Percentiles rank a stretch among this genome's conserved stretches.
Evolutionary conservation across 192 early-diverging fungal species (phyloP).

Genomic region (Backusella macrospora): DNA sequence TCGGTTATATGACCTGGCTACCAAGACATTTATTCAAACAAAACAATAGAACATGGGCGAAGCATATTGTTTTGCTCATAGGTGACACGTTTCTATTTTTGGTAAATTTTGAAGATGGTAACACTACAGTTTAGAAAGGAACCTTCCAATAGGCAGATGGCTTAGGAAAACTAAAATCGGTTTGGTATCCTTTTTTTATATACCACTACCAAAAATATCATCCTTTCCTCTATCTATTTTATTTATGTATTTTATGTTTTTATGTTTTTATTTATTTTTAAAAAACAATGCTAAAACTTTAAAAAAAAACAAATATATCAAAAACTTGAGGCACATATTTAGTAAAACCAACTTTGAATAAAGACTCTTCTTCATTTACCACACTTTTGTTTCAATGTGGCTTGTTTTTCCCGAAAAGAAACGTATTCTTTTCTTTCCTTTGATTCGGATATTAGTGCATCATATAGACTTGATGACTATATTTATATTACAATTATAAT

Average conservation of each 20-base stretch:
- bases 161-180: slow-evolving; percentile 6
- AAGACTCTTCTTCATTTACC: too few species aligned
- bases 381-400: too few species aligned
- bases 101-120: neutral
- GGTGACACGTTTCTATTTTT: slow-evolving; percentile 1
- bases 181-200: neutral
- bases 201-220: neutral
- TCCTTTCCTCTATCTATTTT: neutral
- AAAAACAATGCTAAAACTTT: neutral
- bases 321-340: too few species aligned
- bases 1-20: neutral
- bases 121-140: slow-evolving; percentile 12
- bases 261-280: neutral
- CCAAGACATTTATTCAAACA: neutral
- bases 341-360: too few species aligned
- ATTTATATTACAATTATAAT: too few species aligned
- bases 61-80: neutral
- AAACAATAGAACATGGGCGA: neutral
- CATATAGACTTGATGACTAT: too few species aligned
- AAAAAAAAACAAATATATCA: neutral
- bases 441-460: too few species aligned
- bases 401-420: too few species aligned
- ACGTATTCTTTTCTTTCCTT: too few species aligned
- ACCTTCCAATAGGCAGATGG: slow-evolving; percentile 2
- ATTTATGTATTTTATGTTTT: neutral